Evolutionary conservation across 2,329 filamentous ascomycete species (phyloP).

Genomic region (Huntiella omanensis): DNA sequence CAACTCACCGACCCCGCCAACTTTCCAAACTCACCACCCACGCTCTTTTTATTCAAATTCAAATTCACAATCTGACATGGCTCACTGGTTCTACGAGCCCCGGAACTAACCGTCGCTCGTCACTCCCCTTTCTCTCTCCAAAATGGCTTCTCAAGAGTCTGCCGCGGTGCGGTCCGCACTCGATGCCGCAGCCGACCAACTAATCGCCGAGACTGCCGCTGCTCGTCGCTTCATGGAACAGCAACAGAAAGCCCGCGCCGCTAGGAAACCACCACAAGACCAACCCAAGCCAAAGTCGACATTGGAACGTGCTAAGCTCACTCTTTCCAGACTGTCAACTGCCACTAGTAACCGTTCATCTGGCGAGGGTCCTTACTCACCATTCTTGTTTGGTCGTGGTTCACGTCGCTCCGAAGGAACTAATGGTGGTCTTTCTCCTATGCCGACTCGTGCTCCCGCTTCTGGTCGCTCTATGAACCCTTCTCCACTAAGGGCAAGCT

Average conservation of each 20-base stretch:
- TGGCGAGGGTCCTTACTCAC: not conserved
- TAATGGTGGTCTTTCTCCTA: constrained; percentile 1
- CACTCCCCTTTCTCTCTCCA: not conserved
- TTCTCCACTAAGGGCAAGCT: not conserved
- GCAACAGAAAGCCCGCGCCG: constrained; percentile 6
- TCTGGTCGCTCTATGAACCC: not conserved
- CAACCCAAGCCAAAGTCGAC: constrained; percentile 1
- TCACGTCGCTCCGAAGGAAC: not conserved
- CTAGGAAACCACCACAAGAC: not conserved
- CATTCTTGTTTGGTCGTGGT: not conserved
- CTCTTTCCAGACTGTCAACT: not conserved
- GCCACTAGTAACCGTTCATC: not conserved
- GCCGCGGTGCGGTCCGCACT: constrained; percentile 11
- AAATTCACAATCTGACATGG: constrained; percentile 4
- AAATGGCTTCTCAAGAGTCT: not conserved
- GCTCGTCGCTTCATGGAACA: constrained; percentile 8
- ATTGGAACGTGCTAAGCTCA: not conserved
- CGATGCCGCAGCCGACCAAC: constrained; percentile 10
- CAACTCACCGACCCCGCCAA: too few relatives aligned
- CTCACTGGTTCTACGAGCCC: constrained; percentile 1
- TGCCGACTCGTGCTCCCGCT: not conserved
- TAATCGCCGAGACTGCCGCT: constrained; percentile 11
- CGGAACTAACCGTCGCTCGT: constrained; percentile 5
- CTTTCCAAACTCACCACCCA: not conserved
- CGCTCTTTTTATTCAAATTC: not conserved